phyloP scores from a whole-genome alignment of 148 eudicot species.

The Talinum fruticosum region DNA sequence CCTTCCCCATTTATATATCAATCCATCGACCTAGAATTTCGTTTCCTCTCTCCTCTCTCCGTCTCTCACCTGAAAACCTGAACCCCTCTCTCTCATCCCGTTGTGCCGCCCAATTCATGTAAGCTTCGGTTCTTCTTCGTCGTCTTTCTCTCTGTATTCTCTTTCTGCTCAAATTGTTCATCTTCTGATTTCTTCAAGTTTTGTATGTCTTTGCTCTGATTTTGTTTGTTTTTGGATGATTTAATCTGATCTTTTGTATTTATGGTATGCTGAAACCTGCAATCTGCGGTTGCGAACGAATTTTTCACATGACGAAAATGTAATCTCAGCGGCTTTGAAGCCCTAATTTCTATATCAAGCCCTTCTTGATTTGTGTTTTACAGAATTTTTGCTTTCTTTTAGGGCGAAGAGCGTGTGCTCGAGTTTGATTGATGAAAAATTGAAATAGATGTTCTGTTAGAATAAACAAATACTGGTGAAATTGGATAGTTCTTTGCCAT shows the following conservation, averaged over 20 bases:
- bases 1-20: background rate
- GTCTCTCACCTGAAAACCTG: background rate
- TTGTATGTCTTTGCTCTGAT: background rate
- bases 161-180: background rate
- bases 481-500: background rate
- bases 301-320: background rate
- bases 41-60: background rate
- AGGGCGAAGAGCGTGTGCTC: background rate
- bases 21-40: background rate
- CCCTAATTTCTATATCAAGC: conserved; percentile 11
- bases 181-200: background rate
- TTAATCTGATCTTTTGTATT: background rate
- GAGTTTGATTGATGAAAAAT: background rate
- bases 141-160: background rate
- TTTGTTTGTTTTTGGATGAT: background rate
- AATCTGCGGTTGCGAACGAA: background rate
- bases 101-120: background rate
- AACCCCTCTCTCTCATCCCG: background rate
- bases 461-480: background rate
- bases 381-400: background rate
- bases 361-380: background rate
- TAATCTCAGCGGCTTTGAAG: background rate
- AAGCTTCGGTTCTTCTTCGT: background rate
- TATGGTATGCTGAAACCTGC: background rate
- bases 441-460: background rate